Percentiles rank a stretch among this genome's conserved stretches.
These are phyloP conservation scores for Boletus reticulatus DNA, from an alignment of 768 basidiomycete genomes.

Conservation along the genomic window DNA sequence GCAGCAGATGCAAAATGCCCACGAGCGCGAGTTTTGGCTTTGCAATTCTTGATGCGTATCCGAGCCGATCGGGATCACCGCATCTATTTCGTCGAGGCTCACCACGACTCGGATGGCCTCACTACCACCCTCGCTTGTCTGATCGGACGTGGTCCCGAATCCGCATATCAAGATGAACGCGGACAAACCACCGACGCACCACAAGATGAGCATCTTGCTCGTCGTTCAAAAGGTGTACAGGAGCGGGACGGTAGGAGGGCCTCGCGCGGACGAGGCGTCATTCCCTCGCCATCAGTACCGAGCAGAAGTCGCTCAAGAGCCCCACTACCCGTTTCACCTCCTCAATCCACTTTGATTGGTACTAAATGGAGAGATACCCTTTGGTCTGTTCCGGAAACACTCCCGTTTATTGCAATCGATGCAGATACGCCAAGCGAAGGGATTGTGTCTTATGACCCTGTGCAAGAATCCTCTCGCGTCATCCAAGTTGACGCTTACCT, in stretches of 20 bases:
- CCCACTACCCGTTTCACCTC: constrained; percentile 31
- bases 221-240: constrained; percentile 48
- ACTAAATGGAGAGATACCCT: constrained; percentile 45
- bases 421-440: constrained; percentile 65
- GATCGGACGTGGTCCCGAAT: constrained; percentile 49
- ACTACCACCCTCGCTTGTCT: constrained; percentile 58
- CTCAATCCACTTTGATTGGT: constrained; percentile 21
- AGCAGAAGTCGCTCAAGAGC: constrained; percentile 67
- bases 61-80: constrained; percentile 89
- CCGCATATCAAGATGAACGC: constrained; percentile 28
- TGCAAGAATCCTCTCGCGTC: constrained; percentile 41
- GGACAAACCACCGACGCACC: constrained; percentile 18
- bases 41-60: constrained; percentile 87
- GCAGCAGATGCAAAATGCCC: constrained; percentile 46
- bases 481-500: constrained; percentile 81
- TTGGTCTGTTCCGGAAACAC: constrained; percentile 69
- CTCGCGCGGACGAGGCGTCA: constrained; percentile 51
- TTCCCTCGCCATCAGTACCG: constrained; percentile 42
- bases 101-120: constrained; percentile 57
- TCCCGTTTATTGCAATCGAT: constrained; percentile 55
- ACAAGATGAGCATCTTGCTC: constrained; percentile 31
- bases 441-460: constrained; percentile 62
- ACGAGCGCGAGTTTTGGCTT: constrained; percentile 62
- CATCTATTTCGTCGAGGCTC: constrained; percentile 61
- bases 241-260: constrained; percentile 51